Percentiles rank a stretch among this genome's conserved stretches.
These are phyloP conservation scores for Ajuga reptans DNA, from an alignment of 305 asterid species.

Conservation along the genomic window DNA sequence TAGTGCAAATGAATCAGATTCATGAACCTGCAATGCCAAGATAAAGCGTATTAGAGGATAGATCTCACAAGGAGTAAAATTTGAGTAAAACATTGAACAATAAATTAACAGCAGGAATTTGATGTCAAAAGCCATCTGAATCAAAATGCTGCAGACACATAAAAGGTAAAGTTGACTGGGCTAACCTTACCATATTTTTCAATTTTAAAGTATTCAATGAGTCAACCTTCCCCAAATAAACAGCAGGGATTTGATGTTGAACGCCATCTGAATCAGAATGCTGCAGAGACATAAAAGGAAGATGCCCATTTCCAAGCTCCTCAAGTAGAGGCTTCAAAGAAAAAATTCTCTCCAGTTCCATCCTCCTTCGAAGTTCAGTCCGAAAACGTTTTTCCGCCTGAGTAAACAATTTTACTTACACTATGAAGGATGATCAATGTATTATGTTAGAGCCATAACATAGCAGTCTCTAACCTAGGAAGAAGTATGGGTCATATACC, in stretches of 20 bases:
- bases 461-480: constrained; percentile 10
- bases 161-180: constrained; percentile 3
- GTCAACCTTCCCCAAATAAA: constrained; percentile 82
- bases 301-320: constrained; percentile 64
- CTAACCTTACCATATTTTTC: constrained; percentile 53
- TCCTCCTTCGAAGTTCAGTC: constrained; percentile 59
- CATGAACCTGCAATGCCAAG: constrained; percentile 49
- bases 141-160: constrained; percentile 62
- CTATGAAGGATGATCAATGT: constrained; percentile 8
- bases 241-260: constrained; percentile 76
- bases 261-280: constrained; percentile 68
- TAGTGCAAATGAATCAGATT: constrained; percentile 54
- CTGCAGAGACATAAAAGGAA: constrained; percentile 78
- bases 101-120: constrained; percentile 19
- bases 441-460: constrained; percentile 7
- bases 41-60: constrained; percentile 14
- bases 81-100: constrained; percentile 9
- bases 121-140: constrained; percentile 65
- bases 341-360: constrained; percentile 74
- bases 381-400: constrained; percentile 78
- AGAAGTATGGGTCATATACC: constrained; percentile 40
- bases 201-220: constrained; percentile 53
- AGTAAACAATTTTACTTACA: constrained; percentile 16
- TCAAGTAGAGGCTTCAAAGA: constrained; percentile 70
- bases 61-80: constrained; percentile 18